These are phyloP conservation scores for Dothistroma septosporum DNA, from an alignment of 2,329 filamentous ascomycete genomes.

Conservation along the genomic window DNA sequence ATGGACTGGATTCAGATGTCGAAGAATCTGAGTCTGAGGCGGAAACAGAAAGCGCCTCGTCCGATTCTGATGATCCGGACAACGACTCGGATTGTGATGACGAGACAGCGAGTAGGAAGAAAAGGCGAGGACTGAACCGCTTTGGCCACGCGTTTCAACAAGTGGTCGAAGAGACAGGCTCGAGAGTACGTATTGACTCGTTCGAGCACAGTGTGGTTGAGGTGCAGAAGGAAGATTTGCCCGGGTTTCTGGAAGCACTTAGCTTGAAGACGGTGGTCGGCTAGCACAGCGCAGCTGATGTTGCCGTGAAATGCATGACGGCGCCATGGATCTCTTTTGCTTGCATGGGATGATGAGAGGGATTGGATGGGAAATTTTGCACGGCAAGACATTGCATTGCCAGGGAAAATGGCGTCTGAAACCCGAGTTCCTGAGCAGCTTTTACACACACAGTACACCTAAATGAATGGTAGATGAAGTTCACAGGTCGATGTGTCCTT, in stretches of 20 bases:
- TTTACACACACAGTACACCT: neutral
- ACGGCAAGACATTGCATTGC: constrained; percentile 4
- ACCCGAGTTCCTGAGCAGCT: neutral
- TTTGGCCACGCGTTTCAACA: constrained; percentile 96
- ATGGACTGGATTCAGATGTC: constrained; percentile 46
- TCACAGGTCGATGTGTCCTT: neutral
- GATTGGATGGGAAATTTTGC: neutral
- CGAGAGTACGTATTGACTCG: constrained; percentile 85
- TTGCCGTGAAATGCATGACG: constrained; percentile 6
- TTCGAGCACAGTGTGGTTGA: constrained; percentile 98
- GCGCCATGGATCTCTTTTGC: constrained; percentile 4
- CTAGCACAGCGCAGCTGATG: constrained; percentile 22
- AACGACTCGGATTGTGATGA: constrained; percentile 48
- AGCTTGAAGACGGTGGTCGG: constrained; percentile 84
- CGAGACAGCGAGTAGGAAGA: constrained; percentile 52
- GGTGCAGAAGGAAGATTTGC: constrained; percentile 92
- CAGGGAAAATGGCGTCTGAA: neutral
- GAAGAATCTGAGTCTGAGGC: constrained; percentile 54
- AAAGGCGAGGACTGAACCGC: constrained; percentile 73
- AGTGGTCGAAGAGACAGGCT: constrained; percentile 85
- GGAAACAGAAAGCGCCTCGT: constrained; percentile 33
- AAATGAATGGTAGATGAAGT: neutral
- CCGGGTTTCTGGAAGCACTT: constrained; percentile 82
- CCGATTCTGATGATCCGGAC: constrained; percentile 35
- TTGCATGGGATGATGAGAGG: neutral